Base-by-base conservation (phyloP, 1,284 basidiomycete genomes). In the Golubevia sp. region DNA sequence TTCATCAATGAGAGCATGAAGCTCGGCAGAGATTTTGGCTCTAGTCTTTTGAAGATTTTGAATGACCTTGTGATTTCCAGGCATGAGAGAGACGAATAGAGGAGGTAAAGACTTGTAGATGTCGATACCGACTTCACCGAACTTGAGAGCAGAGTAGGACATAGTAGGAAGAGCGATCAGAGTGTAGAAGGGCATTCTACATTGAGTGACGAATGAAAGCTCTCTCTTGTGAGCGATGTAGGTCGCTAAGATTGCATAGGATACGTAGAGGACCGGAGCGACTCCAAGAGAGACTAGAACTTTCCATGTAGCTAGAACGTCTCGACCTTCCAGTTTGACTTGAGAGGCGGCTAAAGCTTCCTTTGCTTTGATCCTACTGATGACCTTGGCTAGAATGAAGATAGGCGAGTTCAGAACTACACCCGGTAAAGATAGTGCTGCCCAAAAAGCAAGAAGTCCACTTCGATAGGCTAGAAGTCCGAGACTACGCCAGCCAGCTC, bases 91-190 rank as follows among this genome's bases (percentile, higher is more conserved):
- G 44, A 81, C 71, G 60, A 83, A 73, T 38, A 83, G 73, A 38
- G 81, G 81, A 3, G 79, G 81, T 4, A 83, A 68, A 63, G 73
- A 76, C 66, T 83, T 83, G 79, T 81, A 82, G 58, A 83, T 80
- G 62, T 83, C 81, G 62, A 82, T 70, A 53, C 79, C 79, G 23
- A 79, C 78, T 66, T 83, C 81, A 64, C 70, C 74, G 51, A 83
- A 79, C 61, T 82, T 82, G 63, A 83, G 69, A 55, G 77, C 71
- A 34, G 75, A 76, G 63, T 77, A 80, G 38, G 67, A 70, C 62
- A 83, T 73, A 55, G 67, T 62, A 6, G 79, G 81, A 53, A 83
- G 63, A 25, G 70, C 68, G 8, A 71, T 58, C 23, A 81, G 65
- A 44, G 72, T 62, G 67, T 76, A 79, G 23, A 81, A 49, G 2